Evolutionary conservation across 2,329 filamentous ascomycete genomes (phyloP).

Genomic region (Monilinia laxa): DNA sequence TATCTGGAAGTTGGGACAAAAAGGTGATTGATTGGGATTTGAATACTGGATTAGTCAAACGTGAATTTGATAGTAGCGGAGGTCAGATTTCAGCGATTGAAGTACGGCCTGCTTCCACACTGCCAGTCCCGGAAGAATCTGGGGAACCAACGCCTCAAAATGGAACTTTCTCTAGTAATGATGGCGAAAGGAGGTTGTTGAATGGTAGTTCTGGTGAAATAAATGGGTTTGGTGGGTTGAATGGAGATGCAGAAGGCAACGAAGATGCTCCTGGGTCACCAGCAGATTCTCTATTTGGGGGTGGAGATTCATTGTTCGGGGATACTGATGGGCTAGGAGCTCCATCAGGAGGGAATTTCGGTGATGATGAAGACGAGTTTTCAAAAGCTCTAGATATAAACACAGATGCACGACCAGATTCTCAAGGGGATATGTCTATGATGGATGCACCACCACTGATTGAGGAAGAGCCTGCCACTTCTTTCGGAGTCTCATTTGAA

Average conservation of each 20-base stretch:
- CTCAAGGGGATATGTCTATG: constrained; percentile 37
- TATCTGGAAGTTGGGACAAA: constrained; percentile 98
- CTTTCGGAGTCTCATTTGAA: constrained; percentile 21
- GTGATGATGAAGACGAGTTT: constrained; percentile 84
- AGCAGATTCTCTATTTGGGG: constrained; percentile 72
- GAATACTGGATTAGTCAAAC: constrained; percentile 74
- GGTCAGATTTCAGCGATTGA: constrained; percentile 88
- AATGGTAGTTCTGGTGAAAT: constrained; percentile 52
- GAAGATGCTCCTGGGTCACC: constrained; percentile 63
- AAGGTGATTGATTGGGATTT: constrained; percentile 92
- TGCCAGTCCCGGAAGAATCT: constrained; percentile 73
- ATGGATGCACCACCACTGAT: constrained; percentile 25
- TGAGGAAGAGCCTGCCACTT: constrained; percentile 26
- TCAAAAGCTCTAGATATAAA: constrained; percentile 64
- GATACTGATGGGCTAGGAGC: constrained; percentile 61
- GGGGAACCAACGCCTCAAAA: constrained; percentile 57
- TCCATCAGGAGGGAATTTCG: constrained; percentile 61
- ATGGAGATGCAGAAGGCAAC: constrained; percentile 44
- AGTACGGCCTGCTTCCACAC: constrained; percentile 71
- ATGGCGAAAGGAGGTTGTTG: constrained; percentile 55
- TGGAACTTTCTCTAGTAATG: constrained; percentile 76
- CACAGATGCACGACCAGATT: constrained; percentile 33
- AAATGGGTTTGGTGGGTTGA: constrained; percentile 43
- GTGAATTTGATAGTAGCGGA: constrained; percentile 74
- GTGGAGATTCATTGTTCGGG: constrained; percentile 86